Evolutionary conservation across 371 early-diverging fungal genomes (phyloP), one percentile per base, ranked within the genome.

Genomic region (Gilbertella persicaria): DNA sequence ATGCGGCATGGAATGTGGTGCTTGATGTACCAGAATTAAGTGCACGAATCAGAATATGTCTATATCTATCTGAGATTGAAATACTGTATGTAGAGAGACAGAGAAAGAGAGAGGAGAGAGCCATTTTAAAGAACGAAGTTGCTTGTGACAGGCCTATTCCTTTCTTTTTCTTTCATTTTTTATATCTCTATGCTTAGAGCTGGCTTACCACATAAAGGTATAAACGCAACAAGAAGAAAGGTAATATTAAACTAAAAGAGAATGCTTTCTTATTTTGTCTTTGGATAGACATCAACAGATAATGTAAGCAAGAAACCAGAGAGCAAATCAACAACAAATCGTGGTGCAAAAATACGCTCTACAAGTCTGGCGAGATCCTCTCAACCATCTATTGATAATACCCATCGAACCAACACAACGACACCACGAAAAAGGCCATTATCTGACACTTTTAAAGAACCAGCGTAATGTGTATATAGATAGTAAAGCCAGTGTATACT

Each of bases 231-330:
- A 0, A 46, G 17, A 35, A 53, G 17, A 44, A 53, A 53, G 17
- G 53, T 53, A 35, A 17, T 4, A 28, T n/a, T n/a, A n/a, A n/a
- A n/a, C n/a, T n/a, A n/a, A n/a, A n/a, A n/a, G n/a, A n/a, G 28
- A 28, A 28, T 26, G 17, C 8, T 7, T 23, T 33, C 14, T 21
- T 28, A 28, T 28, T 9, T 28, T 5, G 9, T 9, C 28, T 3
- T 17, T 4, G 28, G 9, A 5, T 35, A 52, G 52, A 17, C 25
- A 33, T 43, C 43, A 25, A 35, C n/a, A 2, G 53, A 53, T 16
- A 42, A 29, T 20, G 8, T 29, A 41, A 40, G 14, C 1, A 33
- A 33, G 4, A 26, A 46, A 21, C 10, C 33, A 12, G 20, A 16
- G 0, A 10, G 20, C 12, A 14, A 28, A 19, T 9, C 12, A 35